Evolutionary conservation across 805 yeast species (phyloP).

Genomic region (Hanseniaspora hatyaiensis): DNA sequence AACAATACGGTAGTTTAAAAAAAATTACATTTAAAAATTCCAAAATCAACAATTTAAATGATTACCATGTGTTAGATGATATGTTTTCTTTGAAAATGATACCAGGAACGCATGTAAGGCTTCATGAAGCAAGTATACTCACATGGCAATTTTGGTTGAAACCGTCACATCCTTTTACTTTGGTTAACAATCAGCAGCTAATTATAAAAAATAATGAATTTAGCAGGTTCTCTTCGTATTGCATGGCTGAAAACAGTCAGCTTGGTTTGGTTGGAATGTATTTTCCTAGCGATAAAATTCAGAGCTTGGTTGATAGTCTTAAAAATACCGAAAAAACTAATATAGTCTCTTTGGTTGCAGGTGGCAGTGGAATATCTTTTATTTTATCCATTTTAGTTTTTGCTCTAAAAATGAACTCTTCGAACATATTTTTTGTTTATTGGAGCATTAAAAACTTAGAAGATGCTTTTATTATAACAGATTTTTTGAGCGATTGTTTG

Average conservation of each 20-base stretch:
- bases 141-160: conserved; percentile 37
- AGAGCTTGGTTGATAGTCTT: too few species aligned
- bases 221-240: conserved; percentile 1
- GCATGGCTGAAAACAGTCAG: background rate
- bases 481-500: conserved; percentile 19
- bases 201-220: conserved; percentile 9
- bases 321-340: background rate
- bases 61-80: conserved; percentile 17
- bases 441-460: conserved; percentile 44
- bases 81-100: background rate
- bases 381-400: conserved; percentile 31
- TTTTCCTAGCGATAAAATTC: too few species aligned
- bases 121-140: conserved; percentile 31
- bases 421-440: conserved; percentile 32
- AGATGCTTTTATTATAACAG: conserved; percentile 40
- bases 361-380: conserved; percentile 64
- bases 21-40: conserved; percentile 16
- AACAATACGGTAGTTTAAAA: conserved; percentile 18
- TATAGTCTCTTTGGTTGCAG: conserved; percentile 40
- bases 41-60: conserved; percentile 19
- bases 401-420: background rate
- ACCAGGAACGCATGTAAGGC: conserved; percentile 51
- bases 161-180: conserved; percentile 61
- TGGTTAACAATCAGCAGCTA: conserved; percentile 35
- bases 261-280: conserved; percentile 3